Conservation (phyloP, 2,329 filamentous ascomycete genomes). For the Metarhizium robertsii region DNA sequence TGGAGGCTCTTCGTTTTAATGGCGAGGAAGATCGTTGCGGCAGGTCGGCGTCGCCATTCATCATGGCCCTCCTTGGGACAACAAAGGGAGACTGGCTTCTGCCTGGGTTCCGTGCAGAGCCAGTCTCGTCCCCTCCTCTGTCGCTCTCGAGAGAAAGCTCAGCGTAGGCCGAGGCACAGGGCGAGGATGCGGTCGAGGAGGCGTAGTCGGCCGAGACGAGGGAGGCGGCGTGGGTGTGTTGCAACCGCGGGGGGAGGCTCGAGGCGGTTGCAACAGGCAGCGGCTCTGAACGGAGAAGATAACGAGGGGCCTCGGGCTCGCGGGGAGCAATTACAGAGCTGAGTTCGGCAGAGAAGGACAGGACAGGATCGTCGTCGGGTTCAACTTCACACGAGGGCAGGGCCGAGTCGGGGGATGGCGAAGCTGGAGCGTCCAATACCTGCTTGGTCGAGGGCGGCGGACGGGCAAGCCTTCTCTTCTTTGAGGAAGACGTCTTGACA, state of each 20-base stretch:
- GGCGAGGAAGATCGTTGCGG: constrained; percentile 55
- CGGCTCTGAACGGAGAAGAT: constrained; percentile 31
- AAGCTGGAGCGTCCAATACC: constrained; percentile 26
- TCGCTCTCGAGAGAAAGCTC: constrained; percentile 49
- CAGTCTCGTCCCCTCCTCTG: constrained; percentile 37
- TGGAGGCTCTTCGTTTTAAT: constrained; percentile 53
- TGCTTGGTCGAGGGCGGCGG: constrained; percentile 27
- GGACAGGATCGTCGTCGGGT: constrained; percentile 36
- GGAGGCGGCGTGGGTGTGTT: constrained; percentile 17
- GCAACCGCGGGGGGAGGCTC: constrained; percentile 1
- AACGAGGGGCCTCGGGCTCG: constrained; percentile 19
- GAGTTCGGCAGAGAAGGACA: constrained; percentile 40
- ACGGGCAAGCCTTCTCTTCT: constrained; percentile 60
- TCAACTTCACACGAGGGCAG: constrained; percentile 45
- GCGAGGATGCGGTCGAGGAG: constrained; percentile 48
- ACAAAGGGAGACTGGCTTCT: constrained; percentile 45
- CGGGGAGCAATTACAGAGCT: constrained; percentile 27
- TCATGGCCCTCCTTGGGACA: constrained; percentile 43
- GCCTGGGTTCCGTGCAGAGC: constrained; percentile 26
- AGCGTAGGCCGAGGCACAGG: constrained; percentile 44
- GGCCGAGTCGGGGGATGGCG: constrained; percentile 34
- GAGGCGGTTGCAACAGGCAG: constrained; percentile 31
- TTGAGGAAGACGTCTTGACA: constrained; percentile 63
- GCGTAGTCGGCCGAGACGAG: constrained; percentile 38
- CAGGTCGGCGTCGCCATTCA: constrained; percentile 49